Evolutionary conservation across 177 flowering plant genomes (phyloP).

Genomic region (Vitis hybrid): DNA sequence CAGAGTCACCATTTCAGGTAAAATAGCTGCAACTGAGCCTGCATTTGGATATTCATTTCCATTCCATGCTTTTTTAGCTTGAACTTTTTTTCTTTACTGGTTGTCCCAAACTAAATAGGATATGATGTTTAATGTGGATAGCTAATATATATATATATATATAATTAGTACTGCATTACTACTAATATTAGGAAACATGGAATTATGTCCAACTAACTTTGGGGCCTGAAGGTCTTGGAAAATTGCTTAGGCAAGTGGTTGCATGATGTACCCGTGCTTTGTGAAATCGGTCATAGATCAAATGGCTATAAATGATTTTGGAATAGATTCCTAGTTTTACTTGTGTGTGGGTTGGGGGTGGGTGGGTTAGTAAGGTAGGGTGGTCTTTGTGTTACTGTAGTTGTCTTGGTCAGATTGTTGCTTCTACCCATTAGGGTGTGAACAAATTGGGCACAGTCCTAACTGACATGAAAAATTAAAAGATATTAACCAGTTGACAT

Average conservation of each 20-base stretch:
- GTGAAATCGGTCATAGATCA: not conserved
- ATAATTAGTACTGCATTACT: too few species aligned
- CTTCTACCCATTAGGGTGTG: too few species aligned
- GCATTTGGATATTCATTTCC: not conserved
- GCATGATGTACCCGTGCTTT: not conserved
- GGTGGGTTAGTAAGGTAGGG: too few species aligned
- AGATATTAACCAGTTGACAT: not conserved
- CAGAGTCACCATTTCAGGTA: slow-evolving; percentile 91
- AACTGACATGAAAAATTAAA: not conserved
- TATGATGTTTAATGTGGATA: not conserved
- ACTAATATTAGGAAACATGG: not conserved
- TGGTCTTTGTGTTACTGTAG: too few species aligned
- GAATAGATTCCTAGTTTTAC: not conserved
- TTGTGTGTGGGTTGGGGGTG: not conserved
- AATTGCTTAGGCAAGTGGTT: not conserved
- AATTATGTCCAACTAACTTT: not conserved
- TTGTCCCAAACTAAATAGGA: not conserved
- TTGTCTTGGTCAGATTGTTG: too few species aligned
- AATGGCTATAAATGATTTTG: not conserved
- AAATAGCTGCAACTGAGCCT: slow-evolving; percentile 8
- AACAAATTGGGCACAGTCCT: too few species aligned
- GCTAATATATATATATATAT: too few species aligned
- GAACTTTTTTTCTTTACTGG: too few species aligned
- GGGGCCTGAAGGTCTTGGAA: not conserved
- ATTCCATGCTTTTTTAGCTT: not conserved